Evolutionary conservation across 805 yeast species (phyloP), one percentile per base, ranked within the genome.

Genomic region (Candida dajiaensis): DNA sequence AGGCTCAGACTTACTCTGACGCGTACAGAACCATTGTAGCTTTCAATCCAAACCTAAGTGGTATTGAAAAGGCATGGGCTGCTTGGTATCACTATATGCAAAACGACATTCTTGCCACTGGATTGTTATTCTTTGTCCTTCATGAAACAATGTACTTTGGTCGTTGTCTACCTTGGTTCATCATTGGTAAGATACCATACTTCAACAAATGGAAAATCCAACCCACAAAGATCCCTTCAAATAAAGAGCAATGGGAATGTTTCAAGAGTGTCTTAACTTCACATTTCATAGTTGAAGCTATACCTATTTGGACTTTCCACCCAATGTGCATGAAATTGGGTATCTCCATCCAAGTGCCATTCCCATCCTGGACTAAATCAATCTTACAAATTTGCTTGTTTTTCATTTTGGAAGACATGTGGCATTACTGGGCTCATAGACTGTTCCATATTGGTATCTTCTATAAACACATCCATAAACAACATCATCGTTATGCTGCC

Each of bases 341-440:
- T 53, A 85, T 92, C 55, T 66, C 80, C 10, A 78, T 78, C 57
- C 72, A 74, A 36, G 94, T 89, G 15, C 97, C 97, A 20, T 89
- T 90, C 76, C 97, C 97, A 38, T 61, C 77, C 10, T 57, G 71
- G 61, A 65, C 67, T 47, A 77, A 76, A 36, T 81, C 87, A 68
- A 64, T 69, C 16, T 57, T 70, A 41, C 97, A 90, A 64, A 74
- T 89, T 47, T 73, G 78, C n/a, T 58, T 87, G 10, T 87, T 90
- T 68, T 90, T 90, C 66, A 74, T 86, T 40, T 66, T 85, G 54
- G 98, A 90, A 70, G 98, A 90, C 64, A 74, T 86, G 53, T 90
- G 97, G 97, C 98, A 90, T 70, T 90, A 90, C 73, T 86, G 90
- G 84, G 82, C 85, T 65, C 98, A 90, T 68, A 81, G 97, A 60